Evolutionary conservation across 169 alveolate species (phyloP), one percentile per base, ranked within the genome.

Genomic region (Babesia caballi): DNA sequence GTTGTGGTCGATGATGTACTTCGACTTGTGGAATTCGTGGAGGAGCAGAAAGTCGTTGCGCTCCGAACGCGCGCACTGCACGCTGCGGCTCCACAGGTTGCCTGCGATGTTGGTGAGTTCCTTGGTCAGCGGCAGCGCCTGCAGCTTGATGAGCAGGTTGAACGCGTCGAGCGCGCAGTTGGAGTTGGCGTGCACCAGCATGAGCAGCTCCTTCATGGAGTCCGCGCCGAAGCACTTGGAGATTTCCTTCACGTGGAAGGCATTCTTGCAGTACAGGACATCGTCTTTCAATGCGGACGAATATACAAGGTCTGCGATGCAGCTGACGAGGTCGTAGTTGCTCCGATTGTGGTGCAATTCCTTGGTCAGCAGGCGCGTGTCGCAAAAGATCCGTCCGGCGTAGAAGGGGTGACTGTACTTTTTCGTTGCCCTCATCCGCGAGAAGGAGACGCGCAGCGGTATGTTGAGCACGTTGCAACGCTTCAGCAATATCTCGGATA

Each of bases 21-120:
- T 91, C 68, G 85, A 81, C 35, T 74, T 78, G 33, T 89, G 93
- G 78, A 97, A 97, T 73, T 96, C 98, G 77, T 97, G 99, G 81
- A 96, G 85, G 32, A 96, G 91, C 25, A 97, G 91, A 89, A 91
- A 91, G 81, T 96, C 99, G 75, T 96, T 96, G 51, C 99, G 90
- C 88, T 96, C 98, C 4, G 99, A 98, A 40, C 99, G 85, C 15
- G 84, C 71, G 36, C 88, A 81, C 58, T 69, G 84, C 17, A 90
- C 44, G 50, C 97, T 93, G 46, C 92, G 88, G 3, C 85, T 85
- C 99, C 99, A 97, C 58, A 95, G 81, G 77, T 96, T 95, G 40
- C 99, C 99, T 19, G 99, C 98, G 42, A 96, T 89, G 51, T 90
- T 91, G 9, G 99, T 96, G 54, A 97, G 91, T 83, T 96, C 96